Conservation (phyloP, 768 basidiomycete species). For the Suillus hirtellus region DNA sequence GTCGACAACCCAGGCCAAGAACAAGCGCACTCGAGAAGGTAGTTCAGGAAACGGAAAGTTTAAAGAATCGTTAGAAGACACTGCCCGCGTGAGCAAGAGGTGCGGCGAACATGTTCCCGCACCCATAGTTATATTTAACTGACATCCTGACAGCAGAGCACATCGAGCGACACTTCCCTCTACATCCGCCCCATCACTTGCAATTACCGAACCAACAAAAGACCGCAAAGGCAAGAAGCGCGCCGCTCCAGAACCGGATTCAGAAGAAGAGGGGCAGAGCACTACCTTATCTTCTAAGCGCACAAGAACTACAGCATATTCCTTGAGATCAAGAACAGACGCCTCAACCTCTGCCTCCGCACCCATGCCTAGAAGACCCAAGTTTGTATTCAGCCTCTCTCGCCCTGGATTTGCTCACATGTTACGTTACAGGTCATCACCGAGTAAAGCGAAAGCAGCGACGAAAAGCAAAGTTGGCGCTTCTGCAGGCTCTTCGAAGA, state of each 20-base stretch:
- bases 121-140: slow-evolving; percentile 25
- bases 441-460: slow-evolving; percentile 60
- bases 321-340: slow-evolving; percentile 61
- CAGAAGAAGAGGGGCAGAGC: slow-evolving; percentile 63
- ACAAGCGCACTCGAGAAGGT: slow-evolving; percentile 53
- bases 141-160: slow-evolving; percentile 45
- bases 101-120: slow-evolving; percentile 35
- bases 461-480: slow-evolving; percentile 58
- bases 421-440: slow-evolving; percentile 40
- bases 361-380: slow-evolving; percentile 77
- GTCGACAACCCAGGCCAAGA: slow-evolving; percentile 38
- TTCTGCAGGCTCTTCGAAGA: slow-evolving; percentile 61
- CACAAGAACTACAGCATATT: slow-evolving; percentile 60
- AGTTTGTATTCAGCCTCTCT: slow-evolving; percentile 39
- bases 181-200: slow-evolving; percentile 44
- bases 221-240: slow-evolving; percentile 94
- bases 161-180: slow-evolving; percentile 55
- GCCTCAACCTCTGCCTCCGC: slow-evolving; percentile 40
- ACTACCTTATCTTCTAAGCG: slow-evolving; percentile 55
- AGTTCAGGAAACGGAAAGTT: slow-evolving; percentile 59
- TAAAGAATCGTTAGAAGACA: slow-evolving; percentile 58
- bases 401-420: slow-evolving; percentile 15
- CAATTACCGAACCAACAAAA: slow-evolving; percentile 73
- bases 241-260: slow-evolving; percentile 68
- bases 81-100: slow-evolving; percentile 60